A percentile compares a stretch with the other conserved stretches of the same genome.
Evolutionary conservation across 2,329 filamentous ascomycete species (phyloP).

Genomic region (Teratosphaeriaceae sp.): DNA sequence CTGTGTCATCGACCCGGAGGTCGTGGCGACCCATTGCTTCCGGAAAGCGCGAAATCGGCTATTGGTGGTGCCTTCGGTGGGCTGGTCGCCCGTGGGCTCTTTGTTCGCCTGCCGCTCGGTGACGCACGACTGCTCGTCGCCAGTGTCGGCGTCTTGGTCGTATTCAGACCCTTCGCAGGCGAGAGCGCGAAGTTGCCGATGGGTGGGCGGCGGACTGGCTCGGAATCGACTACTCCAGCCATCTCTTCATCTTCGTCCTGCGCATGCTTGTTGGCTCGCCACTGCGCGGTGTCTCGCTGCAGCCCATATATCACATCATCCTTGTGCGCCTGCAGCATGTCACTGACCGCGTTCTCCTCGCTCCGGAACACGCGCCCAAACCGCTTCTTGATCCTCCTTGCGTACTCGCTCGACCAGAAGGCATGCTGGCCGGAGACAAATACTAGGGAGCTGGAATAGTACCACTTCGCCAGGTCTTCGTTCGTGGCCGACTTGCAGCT

Average conservation of each 20-base stretch:
- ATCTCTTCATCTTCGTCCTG: constrained; percentile 7
- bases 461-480: constrained; percentile 77
- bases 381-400: constrained; percentile 49
- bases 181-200: constrained; percentile 16
- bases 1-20: neutral
- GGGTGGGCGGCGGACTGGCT: constrained; percentile 8
- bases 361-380: constrained; percentile 50
- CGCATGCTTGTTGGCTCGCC: constrained; percentile 13
- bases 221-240: neutral
- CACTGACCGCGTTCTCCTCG: constrained; percentile 40
- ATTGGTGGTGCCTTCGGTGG: constrained; percentile 2
- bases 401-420: constrained; percentile 62
- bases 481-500: constrained; percentile 60
- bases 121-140: neutral
- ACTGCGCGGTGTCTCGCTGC: constrained; percentile 34
- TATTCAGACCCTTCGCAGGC: neutral
- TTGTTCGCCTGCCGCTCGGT: neutral
- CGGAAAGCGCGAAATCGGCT: neutral
- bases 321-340: constrained; percentile 51
- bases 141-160: neutral
- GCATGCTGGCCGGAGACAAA: constrained; percentile 70
- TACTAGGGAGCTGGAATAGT: constrained; percentile 71
- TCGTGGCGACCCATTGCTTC: neutral
- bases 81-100: constrained; percentile 1
- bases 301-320: constrained; percentile 45